A percentile compares a stretch with the other conserved stretches of the same genome.
Conservation (phyloP, 306 rosid species). For the Castanea sativa region DNA sequence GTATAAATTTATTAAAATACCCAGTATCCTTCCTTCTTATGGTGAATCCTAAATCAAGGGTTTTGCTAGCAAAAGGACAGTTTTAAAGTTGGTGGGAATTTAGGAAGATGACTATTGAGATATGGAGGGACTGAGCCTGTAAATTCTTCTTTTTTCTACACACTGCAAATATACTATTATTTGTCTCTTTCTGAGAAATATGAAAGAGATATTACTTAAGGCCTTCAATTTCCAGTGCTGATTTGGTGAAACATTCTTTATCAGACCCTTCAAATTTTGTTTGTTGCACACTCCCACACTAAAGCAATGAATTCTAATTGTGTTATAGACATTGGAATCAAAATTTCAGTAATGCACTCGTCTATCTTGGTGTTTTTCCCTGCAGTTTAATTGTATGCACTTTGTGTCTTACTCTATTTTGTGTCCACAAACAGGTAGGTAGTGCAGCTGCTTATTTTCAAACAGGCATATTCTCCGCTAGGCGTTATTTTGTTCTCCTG, state of each 20-base stretch:
- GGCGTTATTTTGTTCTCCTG: conserved; percentile 54
- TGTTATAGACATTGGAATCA: not conserved
- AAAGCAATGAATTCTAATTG: not conserved
- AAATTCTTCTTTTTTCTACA: too few species aligned
- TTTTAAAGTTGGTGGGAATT: not conserved
- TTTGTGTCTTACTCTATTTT: not conserved
- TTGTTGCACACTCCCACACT: not conserved
- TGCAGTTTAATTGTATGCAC: not conserved
- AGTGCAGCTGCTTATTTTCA: conserved; percentile 80
- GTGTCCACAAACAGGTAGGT: conserved; percentile 52
- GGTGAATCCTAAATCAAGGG: not conserved
- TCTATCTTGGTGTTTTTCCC: not conserved
- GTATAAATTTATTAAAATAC: not conserved
- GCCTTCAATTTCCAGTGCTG: not conserved
- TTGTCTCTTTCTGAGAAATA: not conserved
- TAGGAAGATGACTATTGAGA: not conserved
- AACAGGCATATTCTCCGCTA: conserved; percentile 60
- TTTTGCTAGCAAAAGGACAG: not conserved
- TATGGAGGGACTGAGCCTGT: too few species aligned
- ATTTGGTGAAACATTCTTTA: not conserved
- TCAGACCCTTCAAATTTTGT: not conserved
- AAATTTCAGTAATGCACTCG: not conserved
- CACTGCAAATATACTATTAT: too few species aligned
- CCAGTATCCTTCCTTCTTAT: not conserved
- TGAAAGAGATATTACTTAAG: not conserved